Base-by-base conservation (phyloP, 1,284 basidiomycete species). In the Pseudozyma thailandica region DNA sequence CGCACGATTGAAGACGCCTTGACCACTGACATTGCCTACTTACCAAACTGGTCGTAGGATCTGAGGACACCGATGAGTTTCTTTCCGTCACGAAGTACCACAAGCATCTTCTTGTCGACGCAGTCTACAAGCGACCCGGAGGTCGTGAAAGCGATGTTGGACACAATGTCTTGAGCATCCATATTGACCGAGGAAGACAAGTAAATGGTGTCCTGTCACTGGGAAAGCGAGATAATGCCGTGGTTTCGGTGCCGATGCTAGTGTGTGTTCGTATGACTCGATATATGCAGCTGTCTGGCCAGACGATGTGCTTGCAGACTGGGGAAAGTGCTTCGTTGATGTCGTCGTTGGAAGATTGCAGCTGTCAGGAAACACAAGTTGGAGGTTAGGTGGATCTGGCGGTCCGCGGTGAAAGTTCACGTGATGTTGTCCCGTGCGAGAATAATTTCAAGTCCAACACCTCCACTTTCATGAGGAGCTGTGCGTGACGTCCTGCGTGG, bases 11-110 rank as follows among this genome's bases (percentile, higher is more conserved):
- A n/a, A n/a, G n/a, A n/a, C n/a, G n/a, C n/a, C n/a, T n/a, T n/a
- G n/a, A n/a, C n/a, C n/a, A n/a, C n/a, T n/a, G n/a, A n/a, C n/a
- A n/a, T n/a, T n/a, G n/a, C 44, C 41, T 43, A 84, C 91, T 77
- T 84, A 98, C 95, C 95, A 81, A 98, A 99, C 83, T 98, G 96
- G 86, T 99, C 96, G 84, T 98, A 99, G 21, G 93, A 96, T 54
- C 96, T 87, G 75, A 99, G 85, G 30, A 99, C 94, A 30, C 96
- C 96, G 75, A 97, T 91, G 41, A 98, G 87, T 84, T 98, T 98
- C 78, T 94, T 87, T 50, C 96, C 96, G 83, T 99, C 96, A 83
- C 96, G 88, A 61, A 99, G 87, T 75, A 98, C 89, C 51, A 98
- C 94, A 54, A 99, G 88, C 88, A 99, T 95, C 89, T 98, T 98